Conservation (phyloP, 2,329 filamentous ascomycete species). For the Colletotrichum godetiae region DNA sequence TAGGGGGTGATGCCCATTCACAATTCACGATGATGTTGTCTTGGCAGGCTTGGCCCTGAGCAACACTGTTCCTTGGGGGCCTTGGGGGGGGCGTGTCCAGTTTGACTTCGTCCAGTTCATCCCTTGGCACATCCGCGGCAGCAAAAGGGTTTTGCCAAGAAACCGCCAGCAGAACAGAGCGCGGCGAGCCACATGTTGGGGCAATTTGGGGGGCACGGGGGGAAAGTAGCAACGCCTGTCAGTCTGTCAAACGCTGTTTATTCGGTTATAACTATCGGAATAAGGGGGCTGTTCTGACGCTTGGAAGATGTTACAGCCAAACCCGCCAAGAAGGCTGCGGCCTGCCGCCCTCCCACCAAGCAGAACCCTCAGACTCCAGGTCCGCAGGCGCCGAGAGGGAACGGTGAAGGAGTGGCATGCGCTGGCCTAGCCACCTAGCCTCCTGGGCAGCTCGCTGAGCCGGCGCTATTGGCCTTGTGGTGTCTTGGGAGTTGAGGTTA, state of each 20-base stretch:
- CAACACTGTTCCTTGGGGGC: neutral
- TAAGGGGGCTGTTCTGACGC: neutral
- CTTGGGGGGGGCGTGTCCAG: neutral
- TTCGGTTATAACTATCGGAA: neutral
- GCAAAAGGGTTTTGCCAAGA: neutral
- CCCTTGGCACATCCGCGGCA: neutral
- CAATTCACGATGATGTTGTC: slow-evolving; percentile 11
- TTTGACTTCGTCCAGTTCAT: neutral
- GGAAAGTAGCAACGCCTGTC: neutral
- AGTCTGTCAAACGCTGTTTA: neutral
- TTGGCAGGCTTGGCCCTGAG: slow-evolving; percentile 14
- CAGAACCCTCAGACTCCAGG: neutral
- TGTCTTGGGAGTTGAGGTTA: neutral
- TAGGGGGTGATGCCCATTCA: neutral
- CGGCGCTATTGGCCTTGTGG: neutral
- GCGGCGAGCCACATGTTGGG: neutral
- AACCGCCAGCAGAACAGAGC: neutral
- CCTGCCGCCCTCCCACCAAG: neutral
- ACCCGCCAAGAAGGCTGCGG: slow-evolving; percentile 9
- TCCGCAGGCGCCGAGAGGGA: neutral
- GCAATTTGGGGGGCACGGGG: neutral
- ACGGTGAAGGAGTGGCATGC: neutral
- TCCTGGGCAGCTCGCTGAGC: neutral
- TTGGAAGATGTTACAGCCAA: neutral
- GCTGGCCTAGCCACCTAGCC: neutral